Evolutionary conservation across 2,329 filamentous ascomycete species (phyloP).

Genomic region (Sarocladiaceae sp.): DNA sequence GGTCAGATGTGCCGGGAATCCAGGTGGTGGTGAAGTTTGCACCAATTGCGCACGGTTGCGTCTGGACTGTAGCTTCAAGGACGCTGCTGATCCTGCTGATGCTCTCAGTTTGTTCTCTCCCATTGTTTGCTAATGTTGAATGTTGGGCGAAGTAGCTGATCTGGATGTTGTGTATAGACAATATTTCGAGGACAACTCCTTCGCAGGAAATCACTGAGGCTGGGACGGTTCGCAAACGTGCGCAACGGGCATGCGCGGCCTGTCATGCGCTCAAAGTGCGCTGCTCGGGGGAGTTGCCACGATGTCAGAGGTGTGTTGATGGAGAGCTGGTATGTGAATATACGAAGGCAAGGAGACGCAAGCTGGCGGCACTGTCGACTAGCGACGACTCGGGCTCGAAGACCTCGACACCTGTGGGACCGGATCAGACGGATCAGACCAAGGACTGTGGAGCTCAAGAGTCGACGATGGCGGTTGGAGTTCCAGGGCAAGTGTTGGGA

Average conservation of each 20-base stretch:
- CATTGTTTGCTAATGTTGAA: no score
- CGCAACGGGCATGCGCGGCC: slow-evolving; percentile 36
- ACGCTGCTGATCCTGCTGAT: slow-evolving; percentile 11
- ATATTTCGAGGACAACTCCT: slow-evolving; percentile 32
- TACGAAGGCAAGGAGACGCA: slow-evolving; percentile 29
- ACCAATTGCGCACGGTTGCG: slow-evolving; percentile 33
- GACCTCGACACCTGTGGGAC: no score
- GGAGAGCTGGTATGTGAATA: slow-evolving; percentile 35
- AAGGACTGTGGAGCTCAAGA: no score
- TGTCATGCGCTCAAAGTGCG: slow-evolving; percentile 40
- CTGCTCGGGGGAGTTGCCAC: slow-evolving; percentile 36
- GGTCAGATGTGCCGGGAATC: slow-evolving; percentile 39
- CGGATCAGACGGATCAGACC: no score
- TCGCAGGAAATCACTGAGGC: slow-evolving; percentile 37
- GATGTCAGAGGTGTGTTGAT: slow-evolving; percentile 32
- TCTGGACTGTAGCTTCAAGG: slow-evolving; percentile 29
- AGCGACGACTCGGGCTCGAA: no score
- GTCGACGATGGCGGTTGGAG: no score
- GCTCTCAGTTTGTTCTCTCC: slow-evolving; percentile 20
- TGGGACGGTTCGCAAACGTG: slow-evolving; percentile 35
- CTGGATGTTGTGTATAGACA: slow-evolving; percentile 15
- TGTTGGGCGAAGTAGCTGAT: no score
- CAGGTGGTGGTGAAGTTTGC: slow-evolving; percentile 27
- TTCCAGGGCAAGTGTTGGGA: no score
- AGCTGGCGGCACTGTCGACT: no score